A percentile compares a stretch with the other conserved stretches of the same genome.
phyloP scores from a whole-genome alignment of 75 land plant species.

The Cryptomeria japonica region DNA sequence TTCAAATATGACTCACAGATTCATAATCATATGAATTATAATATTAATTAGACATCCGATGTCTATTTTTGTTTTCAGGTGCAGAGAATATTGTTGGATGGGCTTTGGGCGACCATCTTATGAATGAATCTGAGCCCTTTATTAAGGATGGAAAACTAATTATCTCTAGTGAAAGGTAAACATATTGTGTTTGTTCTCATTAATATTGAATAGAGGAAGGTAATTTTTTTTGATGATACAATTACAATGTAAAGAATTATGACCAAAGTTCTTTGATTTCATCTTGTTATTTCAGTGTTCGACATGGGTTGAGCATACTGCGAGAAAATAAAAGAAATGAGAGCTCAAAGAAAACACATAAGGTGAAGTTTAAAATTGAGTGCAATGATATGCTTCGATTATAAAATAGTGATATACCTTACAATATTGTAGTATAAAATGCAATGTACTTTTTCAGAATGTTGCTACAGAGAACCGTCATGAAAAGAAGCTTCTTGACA shows the following conservation, averaged over 20 bases:
- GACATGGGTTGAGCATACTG: conserved; percentile 10
- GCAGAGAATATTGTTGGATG: conserved; percentile 32
- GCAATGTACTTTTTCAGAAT: conserved; percentile 17
- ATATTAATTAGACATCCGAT: not conserved
- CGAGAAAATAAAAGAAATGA: conserved; percentile 9
- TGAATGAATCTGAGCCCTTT: not conserved
- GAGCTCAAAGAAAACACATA: conserved; percentile 20
- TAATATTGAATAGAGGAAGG: not conserved
- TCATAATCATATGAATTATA: no score
- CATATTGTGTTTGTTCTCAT: not conserved
- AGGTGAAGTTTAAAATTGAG: conserved; percentile 8
- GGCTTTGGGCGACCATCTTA: conserved; percentile 24
- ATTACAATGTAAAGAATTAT: not conserved
- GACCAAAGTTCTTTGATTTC: not conserved
- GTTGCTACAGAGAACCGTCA: conserved; percentile 24
- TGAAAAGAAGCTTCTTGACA: conserved; percentile 28
- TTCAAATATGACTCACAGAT: no score
- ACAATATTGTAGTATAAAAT: not conserved
- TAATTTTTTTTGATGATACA: not conserved
- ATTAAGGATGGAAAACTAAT: conserved; percentile 8
- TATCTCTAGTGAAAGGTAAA: conserved; percentile 19
- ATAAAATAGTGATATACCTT: not conserved
- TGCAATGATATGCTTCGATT: not conserved
- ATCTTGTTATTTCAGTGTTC: conserved; percentile 2
- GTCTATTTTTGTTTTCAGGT: conserved; percentile 4